Evolutionary conservation across 2,329 filamentous ascomycete genomes (phyloP), one percentile per base, ranked within the genome.

Genomic region (Gyromitra esculenta): DNA sequence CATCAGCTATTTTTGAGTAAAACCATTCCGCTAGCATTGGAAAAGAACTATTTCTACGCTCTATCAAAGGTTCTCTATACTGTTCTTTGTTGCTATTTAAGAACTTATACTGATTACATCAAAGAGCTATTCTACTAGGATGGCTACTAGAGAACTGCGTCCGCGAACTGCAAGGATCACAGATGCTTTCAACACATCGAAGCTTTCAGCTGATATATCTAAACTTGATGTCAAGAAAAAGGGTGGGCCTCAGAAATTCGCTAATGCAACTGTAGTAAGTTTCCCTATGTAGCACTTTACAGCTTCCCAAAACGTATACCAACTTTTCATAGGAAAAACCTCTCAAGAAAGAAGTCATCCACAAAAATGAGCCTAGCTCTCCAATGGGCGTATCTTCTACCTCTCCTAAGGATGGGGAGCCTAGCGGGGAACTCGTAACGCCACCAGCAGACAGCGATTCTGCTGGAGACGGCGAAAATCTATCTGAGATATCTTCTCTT

Each of bases 131-230:
- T 11, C n/a, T 18, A 31, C 13, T 21, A 41, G 25, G 3, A 73
- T 73, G 69, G 31, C 69, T 48, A 50, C 35, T 9, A 50, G 70
- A 35, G n/a, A 66, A 31, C 60, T 73, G n/a, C 62, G 70, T 8
- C 41, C 62, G 9, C 60, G 60, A 18, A 41, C 60, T 1, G 15
- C 39, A 39, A 73, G 13, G 52, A 66, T 73, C 39, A 66, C 70
- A n/a, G 25, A 31, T 37, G 13, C 59, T n/a, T 64, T 72, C 25
- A 59, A 59, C 5, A 13, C 31, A 59, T 73, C 62, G 2, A 73
- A 66, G 7, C 41, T 31, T 37, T 7, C 50, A 35, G 50, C 60
- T 18, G 69, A 65, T 11, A 64, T 39, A 39, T 37, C 69, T 2
- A 66, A 73, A 2, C 41, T 73, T 31, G 31, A 13, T 3, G 62